Conservation (phyloP, 1,284 basidiomycete species). For the Prillingera fragicola region DNA sequence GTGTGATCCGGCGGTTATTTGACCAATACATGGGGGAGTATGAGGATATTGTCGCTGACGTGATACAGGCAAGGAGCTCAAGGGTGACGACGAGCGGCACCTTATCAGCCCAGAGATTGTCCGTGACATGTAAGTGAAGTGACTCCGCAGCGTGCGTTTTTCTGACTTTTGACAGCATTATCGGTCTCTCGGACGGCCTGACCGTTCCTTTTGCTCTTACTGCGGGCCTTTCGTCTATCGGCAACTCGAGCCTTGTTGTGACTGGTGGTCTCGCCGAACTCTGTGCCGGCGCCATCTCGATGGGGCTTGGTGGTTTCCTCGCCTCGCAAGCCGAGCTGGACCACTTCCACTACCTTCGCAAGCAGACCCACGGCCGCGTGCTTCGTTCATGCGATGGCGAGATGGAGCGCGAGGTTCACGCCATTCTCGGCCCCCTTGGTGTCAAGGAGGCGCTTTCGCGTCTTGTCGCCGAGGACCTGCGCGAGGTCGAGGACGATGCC, state of each 20-base stretch:
- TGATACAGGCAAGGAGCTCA: slow-evolving; percentile 41
- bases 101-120: slow-evolving; percentile 49
- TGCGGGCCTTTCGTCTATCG: slow-evolving; percentile 76
- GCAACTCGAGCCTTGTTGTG: slow-evolving; percentile 80
- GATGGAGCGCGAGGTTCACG: slow-evolving; percentile 89
- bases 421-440: slow-evolving; percentile 80
- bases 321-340: slow-evolving; percentile 94
- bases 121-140: slow-evolving; percentile 45
- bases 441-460: slow-evolving; percentile 75
- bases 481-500: slow-evolving; percentile 57
- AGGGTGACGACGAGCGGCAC: slow-evolving; percentile 49
- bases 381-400: slow-evolving; percentile 81
- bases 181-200: slow-evolving; percentile 91
- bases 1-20: no score
- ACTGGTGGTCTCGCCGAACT: slow-evolving; percentile 86
- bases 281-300: slow-evolving; percentile 85
- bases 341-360: slow-evolving; percentile 77
- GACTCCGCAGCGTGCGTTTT: no score
- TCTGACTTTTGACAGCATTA: slow-evolving; percentile 58
- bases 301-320: slow-evolving; percentile 95
- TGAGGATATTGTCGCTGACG: slow-evolving; percentile 19
- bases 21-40: not conserved
- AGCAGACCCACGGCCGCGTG: slow-evolving; percentile 73
- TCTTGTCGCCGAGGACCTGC: slow-evolving; percentile 68
- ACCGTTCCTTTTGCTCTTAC: slow-evolving; percentile 89